Conservation (phyloP, 768 basidiomycete genomes). For the Lentinula sp. region DNA sequence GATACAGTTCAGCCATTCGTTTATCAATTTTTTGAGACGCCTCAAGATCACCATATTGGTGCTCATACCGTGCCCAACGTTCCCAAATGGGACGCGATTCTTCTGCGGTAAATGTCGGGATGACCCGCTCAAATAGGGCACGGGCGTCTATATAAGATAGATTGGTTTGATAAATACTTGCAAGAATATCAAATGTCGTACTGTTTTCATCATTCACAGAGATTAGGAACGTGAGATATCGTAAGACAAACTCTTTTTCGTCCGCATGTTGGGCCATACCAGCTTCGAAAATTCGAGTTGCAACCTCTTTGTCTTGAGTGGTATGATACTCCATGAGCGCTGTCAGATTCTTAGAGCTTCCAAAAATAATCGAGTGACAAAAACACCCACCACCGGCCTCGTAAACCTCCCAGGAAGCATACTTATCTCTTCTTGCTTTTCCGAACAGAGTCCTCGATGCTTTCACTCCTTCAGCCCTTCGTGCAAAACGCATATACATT, state of each 20-base stretch:
- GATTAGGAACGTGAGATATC: constrained; percentile 90
- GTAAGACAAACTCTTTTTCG: constrained; percentile 79
- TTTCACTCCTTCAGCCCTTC: constrained; percentile 84
- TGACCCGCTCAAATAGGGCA: constrained; percentile 89
- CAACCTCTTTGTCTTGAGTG: constrained; percentile 68
- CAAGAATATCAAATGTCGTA: constrained; percentile 33
- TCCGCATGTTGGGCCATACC: constrained; percentile 81
- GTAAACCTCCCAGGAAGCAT: constrained; percentile 87
- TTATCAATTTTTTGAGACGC: constrained; percentile 86
- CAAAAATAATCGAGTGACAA: constrained; percentile 2
- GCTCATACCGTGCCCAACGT: constrained; percentile 93
- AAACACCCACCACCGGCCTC: constrained; percentile 75
- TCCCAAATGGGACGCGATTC: constrained; percentile 89
- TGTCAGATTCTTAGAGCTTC: constrained; percentile 20
- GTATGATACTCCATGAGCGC: constrained; percentile 96
- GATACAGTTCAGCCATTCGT: constrained; percentile 83
- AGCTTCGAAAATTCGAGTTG: constrained; percentile 89
- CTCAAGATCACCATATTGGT: constrained; percentile 89
- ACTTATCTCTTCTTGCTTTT: constrained; percentile 71
- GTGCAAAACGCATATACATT: constrained; percentile 90
- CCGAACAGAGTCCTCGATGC: constrained; percentile 72
- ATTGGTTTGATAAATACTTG: background rate
- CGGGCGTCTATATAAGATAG: constrained; percentile 66
- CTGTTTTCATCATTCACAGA: constrained; percentile 94
- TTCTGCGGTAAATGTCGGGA: constrained; percentile 69